Evolutionary conservation across 164 flowering plant species (phyloP).

Genomic region (Chimonanthus praecox): DNA sequence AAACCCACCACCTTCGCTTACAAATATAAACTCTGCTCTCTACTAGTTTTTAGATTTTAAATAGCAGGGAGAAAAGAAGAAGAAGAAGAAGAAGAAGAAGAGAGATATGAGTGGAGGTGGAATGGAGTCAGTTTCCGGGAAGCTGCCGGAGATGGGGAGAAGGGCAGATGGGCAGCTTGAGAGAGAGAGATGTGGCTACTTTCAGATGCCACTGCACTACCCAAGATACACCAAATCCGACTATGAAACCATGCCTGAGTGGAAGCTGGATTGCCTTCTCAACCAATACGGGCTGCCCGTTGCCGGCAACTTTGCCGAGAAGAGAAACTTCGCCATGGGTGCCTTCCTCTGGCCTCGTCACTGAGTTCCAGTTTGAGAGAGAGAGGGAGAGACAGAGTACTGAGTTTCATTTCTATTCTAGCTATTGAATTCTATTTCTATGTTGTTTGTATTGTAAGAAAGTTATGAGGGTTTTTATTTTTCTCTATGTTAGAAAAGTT

Average conservation of each 20-base stretch:
- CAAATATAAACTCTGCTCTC: not conserved
- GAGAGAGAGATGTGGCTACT: constrained; percentile 11
- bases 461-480: no score
- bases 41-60: no score
- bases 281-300: constrained; percentile 31
- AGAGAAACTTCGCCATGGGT: constrained; percentile 40
- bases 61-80: not conserved
- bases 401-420: not conserved
- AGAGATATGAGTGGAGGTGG: not conserved
- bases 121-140: not conserved
- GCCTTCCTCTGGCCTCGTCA: constrained; percentile 31
- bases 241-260: constrained; percentile 39
- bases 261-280: constrained; percentile 32
- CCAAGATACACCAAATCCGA: constrained; percentile 34
- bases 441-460: no score
- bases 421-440: not conserved
- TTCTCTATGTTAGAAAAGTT: no score
- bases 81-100: not conserved
- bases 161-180: not conserved
- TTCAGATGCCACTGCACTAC: constrained; percentile 43
- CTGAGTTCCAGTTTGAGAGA: not conserved
- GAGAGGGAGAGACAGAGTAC: no score
- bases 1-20: not conserved
- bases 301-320: constrained; percentile 20
- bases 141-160: not conserved